Conservation (phyloP, 768 basidiomycete genomes). For the Boletus rubroflammeus region DNA sequence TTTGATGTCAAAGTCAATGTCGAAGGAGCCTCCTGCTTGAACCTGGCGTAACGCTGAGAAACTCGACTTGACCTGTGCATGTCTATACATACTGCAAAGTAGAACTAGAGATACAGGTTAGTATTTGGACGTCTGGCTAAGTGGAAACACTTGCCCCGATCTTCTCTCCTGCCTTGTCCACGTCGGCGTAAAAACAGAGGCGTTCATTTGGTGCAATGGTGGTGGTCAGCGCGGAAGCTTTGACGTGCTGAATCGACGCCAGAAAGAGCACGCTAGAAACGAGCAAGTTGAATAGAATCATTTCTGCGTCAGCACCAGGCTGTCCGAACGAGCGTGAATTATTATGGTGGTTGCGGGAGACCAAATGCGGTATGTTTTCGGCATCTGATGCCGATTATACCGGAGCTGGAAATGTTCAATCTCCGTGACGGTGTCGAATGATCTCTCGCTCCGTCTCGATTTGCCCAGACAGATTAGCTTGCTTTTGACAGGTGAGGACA, state of each 20-base stretch:
- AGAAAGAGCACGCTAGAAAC: slow-evolving; percentile 26
- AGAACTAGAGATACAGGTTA: slow-evolving; percentile 57
- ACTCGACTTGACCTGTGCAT: neutral
- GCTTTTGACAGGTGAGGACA: slow-evolving; percentile 18
- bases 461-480: slow-evolving; percentile 1
- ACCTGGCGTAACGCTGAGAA: slow-evolving; percentile 46
- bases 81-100: slow-evolving; percentile 76
- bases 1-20: slow-evolving; percentile 90
- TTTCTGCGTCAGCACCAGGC: slow-evolving; percentile 3
- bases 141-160: slow-evolving; percentile 60
- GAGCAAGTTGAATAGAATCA: slow-evolving; percentile 25
- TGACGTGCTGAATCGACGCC: slow-evolving; percentile 32
- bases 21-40: slow-evolving; percentile 96
- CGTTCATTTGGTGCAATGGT: slow-evolving; percentile 74
- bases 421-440: slow-evolving; percentile 8
- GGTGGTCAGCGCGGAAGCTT: slow-evolving; percentile 75
- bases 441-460: neutral
- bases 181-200: slow-evolving; percentile 92
- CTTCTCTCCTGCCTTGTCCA: slow-evolving; percentile 93
- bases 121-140: neutral
- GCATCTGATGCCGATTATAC: slow-evolving; percentile 18
- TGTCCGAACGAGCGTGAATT: neutral
- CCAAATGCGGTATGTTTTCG: slow-evolving; percentile 9
- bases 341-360: neutral
- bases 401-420: slow-evolving; percentile 16